A percentile compares a stretch with the other conserved stretches of the same genome.
phyloP scores from a whole-genome alignment of 208 protist species.

The Leishmania turanica region DNA sequence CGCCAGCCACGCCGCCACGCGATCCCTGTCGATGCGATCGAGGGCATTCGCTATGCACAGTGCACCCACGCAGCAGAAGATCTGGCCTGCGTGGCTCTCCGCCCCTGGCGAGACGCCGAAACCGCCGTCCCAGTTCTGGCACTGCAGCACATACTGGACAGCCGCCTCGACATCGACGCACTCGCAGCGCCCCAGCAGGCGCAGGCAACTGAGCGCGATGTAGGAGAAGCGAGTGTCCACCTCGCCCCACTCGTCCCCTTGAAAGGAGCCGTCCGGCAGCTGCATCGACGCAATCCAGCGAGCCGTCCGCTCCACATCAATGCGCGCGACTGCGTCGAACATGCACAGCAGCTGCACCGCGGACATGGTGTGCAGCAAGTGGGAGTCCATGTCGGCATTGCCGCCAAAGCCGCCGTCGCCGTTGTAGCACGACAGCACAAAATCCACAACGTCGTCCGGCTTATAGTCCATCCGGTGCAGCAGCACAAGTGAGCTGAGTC shows the following conservation, averaged over 20 bases:
- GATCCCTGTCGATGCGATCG: conserved; percentile 91
- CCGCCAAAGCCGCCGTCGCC: conserved; percentile 98
- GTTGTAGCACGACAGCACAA: conserved; percentile 94
- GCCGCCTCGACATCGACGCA: conserved; percentile 90
- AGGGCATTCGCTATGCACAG: conserved; percentile 94
- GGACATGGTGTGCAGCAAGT: conserved; percentile 98
- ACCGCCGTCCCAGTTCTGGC: conserved; percentile 99
- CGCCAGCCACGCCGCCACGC: conserved; percentile 97
- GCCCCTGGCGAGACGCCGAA: conserved; percentile 95
- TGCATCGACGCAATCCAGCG: conserved; percentile 93
- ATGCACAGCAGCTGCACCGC: conserved; percentile 96
- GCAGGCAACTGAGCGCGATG: conserved; percentile 95
- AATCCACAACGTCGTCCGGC: conserved; percentile 89
- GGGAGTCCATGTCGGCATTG: conserved; percentile 96
- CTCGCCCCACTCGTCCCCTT: conserved; percentile 99
- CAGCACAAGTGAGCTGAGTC: conserved; percentile 86
- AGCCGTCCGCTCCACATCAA: conserved; percentile 74
- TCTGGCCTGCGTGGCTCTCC: conserved; percentile 98
- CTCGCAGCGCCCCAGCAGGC: conserved; percentile 86
- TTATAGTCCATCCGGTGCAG: conserved; percentile 79
- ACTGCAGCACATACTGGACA: conserved; percentile 92
- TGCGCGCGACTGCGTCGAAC: conserved; percentile 62
- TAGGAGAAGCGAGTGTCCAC: conserved; percentile 99
- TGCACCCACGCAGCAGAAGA: conserved; percentile 98
- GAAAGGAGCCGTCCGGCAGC: conserved; percentile 97